Conservation (phyloP, 2,329 filamentous ascomycete species). For the Ilyonectria robusta region DNA sequence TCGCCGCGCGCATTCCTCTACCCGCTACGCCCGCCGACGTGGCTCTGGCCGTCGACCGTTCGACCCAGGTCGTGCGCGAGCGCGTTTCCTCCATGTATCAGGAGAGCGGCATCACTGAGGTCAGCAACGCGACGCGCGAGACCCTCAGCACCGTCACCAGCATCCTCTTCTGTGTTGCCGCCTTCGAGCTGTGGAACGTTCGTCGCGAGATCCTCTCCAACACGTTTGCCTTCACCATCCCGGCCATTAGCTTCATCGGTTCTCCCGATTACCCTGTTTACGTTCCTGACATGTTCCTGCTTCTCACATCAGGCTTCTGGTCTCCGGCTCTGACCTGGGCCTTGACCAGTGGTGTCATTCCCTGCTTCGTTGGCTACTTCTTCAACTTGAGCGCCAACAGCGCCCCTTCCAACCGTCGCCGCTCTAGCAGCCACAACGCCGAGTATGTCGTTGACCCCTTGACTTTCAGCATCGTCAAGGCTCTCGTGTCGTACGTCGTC, state of each 20-base stretch:
- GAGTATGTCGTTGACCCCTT: conserved; percentile 84
- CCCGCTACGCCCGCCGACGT: conserved; percentile 86
- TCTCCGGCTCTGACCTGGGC: conserved; percentile 83
- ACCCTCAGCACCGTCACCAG: conserved; percentile 79
- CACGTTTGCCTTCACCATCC: conserved; percentile 80
- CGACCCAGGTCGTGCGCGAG: conserved; percentile 75
- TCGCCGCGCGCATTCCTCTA: conserved; percentile 75
- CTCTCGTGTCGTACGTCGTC: conserved; percentile 83
- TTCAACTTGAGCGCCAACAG: conserved; percentile 82
- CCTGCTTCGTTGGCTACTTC: conserved; percentile 84
- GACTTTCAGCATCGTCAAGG: conserved; percentile 92
- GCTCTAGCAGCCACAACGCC: conserved; percentile 54
- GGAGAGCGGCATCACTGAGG: conserved; percentile 76
- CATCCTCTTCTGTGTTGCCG: conserved; percentile 77
- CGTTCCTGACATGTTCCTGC: conserved; percentile 84
- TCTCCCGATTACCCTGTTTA: conserved; percentile 73
- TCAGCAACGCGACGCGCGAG: conserved; percentile 76
- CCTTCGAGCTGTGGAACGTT: conserved; percentile 80
- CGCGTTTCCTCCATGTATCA: conserved; percentile 76
- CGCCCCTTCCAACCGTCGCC: conserved; percentile 59
- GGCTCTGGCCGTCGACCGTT: conserved; percentile 81
- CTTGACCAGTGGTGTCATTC: conserved; percentile 78
- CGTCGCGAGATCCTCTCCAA: conserved; percentile 79
- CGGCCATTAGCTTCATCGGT: conserved; percentile 69
- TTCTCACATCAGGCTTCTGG: conserved; percentile 88